phyloP scores from a whole-genome alignment of 192 early-diverging fungal species.

The Gryganskiella cystojenkinii region DNA sequence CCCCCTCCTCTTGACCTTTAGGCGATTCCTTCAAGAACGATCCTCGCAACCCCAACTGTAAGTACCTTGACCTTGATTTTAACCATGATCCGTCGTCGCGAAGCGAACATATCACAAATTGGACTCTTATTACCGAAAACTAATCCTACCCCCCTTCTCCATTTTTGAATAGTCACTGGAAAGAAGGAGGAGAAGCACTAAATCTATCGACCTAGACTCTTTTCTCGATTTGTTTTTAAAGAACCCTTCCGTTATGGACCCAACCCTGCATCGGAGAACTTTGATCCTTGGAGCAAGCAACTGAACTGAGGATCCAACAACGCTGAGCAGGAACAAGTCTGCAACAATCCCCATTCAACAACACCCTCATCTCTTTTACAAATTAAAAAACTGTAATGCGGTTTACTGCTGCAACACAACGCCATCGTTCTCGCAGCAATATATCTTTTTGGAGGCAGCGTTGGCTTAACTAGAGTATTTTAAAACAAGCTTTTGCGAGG shows the following conservation, averaged over 20 bases:
- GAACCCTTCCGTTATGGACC: background rate
- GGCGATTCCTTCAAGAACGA: constrained; percentile 65
- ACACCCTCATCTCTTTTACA: no score
- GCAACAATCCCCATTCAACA: no score
- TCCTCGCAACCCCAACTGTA: constrained; percentile 67
- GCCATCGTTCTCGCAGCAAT: no score
- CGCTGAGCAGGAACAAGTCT: no score
- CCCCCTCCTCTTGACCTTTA: constrained; percentile 10
- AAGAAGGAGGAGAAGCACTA: constrained; percentile 54
- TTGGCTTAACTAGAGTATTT: no score
- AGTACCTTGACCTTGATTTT: background rate
- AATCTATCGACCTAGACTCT: constrained; percentile 10
- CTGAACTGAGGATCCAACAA: no score
- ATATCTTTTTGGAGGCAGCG: no score
- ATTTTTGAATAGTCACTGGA: constrained; percentile 28
- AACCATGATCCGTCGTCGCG: background rate
- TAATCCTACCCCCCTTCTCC: background rate
- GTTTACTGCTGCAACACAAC: no score
- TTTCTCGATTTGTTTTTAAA: constrained; percentile 1
- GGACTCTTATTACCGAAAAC: background rate
- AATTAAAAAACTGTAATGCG: no score
- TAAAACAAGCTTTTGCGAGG: no score
- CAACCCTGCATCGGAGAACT: no score
- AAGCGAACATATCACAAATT: background rate
- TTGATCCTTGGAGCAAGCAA: no score